A percentile compares a stretch with the other conserved stretches of the same genome.
Evolutionary conservation across 2,329 filamentous ascomycete species (phyloP).

Genomic region (Colletotrichum gloeosporioides): DNA sequence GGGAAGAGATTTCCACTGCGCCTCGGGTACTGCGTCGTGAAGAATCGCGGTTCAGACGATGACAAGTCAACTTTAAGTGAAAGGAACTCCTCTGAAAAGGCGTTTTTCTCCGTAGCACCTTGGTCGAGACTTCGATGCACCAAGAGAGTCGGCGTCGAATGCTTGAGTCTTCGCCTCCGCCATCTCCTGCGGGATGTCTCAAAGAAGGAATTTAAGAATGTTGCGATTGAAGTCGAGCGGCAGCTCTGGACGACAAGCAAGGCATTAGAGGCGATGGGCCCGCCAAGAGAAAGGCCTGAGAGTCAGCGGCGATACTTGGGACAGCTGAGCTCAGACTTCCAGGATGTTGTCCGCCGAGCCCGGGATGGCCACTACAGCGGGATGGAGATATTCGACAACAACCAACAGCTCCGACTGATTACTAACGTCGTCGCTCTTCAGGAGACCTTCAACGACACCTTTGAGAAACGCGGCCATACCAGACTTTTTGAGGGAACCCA

Average conservation of each 20-base stretch:
- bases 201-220: slow-evolving; percentile 26
- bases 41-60: slow-evolving; percentile 45
- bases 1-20: slow-evolving; percentile 45
- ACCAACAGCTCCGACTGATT: slow-evolving; percentile 36
- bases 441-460: slow-evolving; percentile 35
- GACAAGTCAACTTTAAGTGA: slow-evolving; percentile 31
- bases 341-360: slow-evolving; percentile 29
- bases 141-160: not conserved
- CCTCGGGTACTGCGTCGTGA: slow-evolving; percentile 55
- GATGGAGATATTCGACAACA: slow-evolving; percentile 31
- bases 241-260: not conserved
- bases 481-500: not conserved
- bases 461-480: slow-evolving; percentile 29
- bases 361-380: slow-evolving; percentile 41
- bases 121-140: slow-evolving; percentile 35
- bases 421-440: slow-evolving; percentile 42
- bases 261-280: slow-evolving; percentile 34
- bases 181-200: slow-evolving; percentile 34
- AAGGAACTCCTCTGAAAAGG: slow-evolving; percentile 36
- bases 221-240: not conserved
- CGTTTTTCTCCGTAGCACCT: slow-evolving; percentile 40
- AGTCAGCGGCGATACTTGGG: slow-evolving; percentile 41
- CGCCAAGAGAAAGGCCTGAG: slow-evolving; percentile 26
- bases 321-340: slow-evolving; percentile 36
- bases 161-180: not conserved